Percentiles rank a stretch among this genome's conserved stretches.
Evolutionary conservation across 148 eudicot species (phyloP).

Genomic region (Pouteria glomerata): DNA sequence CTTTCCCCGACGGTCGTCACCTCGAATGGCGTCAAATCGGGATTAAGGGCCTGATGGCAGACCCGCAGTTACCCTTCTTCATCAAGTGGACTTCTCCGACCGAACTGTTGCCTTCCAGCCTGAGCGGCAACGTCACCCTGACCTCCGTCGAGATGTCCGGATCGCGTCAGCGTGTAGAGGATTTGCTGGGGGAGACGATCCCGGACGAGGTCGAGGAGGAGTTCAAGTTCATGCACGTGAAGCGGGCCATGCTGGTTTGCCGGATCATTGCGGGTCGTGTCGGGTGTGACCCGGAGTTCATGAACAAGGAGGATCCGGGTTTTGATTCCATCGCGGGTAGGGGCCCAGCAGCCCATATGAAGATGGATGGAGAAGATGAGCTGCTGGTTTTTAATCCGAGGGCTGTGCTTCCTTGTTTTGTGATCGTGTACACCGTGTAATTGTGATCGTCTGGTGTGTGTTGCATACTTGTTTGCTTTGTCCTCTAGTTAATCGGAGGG

Average conservation of each 20-base stretch:
- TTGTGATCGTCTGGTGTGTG: neutral
- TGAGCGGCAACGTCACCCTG: conserved; percentile 62
- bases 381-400: conserved; percentile 68
- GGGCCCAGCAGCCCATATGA: conserved; percentile 8
- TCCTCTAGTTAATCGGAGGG: too few relatives aligned
- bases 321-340: conserved; percentile 56
- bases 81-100: too few relatives aligned
- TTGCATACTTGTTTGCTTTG: too few relatives aligned
- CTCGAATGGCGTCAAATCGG: too few relatives aligned
- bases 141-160: conserved; percentile 76
- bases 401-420: conserved; percentile 89
- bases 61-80: too few relatives aligned
- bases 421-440: conserved; percentile 63
- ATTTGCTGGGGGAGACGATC: conserved; percentile 67
- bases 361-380: conserved; percentile 63
- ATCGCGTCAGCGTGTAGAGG: conserved; percentile 53
- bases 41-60: too few relatives aligned
- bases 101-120: too few relatives aligned
- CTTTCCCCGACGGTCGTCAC: too few relatives aligned
- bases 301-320: conserved; percentile 63
- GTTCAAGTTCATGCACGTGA: conserved; percentile 68
- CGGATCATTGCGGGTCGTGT: conserved; percentile 89
- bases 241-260: conserved; percentile 74
- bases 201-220: conserved; percentile 82
- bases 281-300: conserved; percentile 45